Evolutionary conservation across 768 basidiomycete genomes (phyloP).

Genomic region (Rhizopogon vesiculosus): DNA sequence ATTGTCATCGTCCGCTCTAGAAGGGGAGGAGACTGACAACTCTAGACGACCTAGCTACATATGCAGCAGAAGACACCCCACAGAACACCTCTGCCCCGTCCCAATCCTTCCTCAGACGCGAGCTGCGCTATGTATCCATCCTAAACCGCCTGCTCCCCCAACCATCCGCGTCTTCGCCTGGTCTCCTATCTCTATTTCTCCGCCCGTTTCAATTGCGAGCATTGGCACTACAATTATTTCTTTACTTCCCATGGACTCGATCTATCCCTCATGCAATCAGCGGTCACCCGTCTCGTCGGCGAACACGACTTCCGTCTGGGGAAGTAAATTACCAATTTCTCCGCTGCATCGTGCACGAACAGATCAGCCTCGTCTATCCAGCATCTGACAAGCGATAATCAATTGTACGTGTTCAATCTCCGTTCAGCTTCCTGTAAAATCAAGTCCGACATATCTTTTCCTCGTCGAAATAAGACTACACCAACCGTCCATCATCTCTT

Average conservation of each 20-base stretch:
- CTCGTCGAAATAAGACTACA: slow-evolving; percentile 84
- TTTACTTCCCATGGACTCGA: slow-evolving; percentile 71
- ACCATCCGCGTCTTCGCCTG: slow-evolving; percentile 91
- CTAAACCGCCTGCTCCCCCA: slow-evolving; percentile 78
- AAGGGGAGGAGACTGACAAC: slow-evolving; percentile 3
- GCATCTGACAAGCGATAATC: slow-evolving; percentile 24
- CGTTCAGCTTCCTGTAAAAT: slow-evolving; percentile 92
- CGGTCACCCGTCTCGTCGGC: slow-evolving; percentile 68
- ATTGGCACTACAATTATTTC: slow-evolving; percentile 97
- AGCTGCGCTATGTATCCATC: slow-evolving; percentile 72
- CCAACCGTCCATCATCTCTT: slow-evolving; percentile 58
- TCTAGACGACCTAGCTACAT: slow-evolving; percentile 20
- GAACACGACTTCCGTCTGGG: slow-evolving; percentile 90
- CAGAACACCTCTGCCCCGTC: slow-evolving; percentile 26
- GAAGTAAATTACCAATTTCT: slow-evolving; percentile 85
- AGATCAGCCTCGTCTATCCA: slow-evolving; percentile 42
- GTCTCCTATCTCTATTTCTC: slow-evolving; percentile 91
- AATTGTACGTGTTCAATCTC: slow-evolving; percentile 70
- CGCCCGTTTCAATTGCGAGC: slow-evolving; percentile 81
- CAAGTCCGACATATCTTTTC: slow-evolving; percentile 95
- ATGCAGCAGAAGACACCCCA: slow-evolving; percentile 34
- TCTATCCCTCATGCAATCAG: slow-evolving; percentile 69
- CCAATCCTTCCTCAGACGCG: slow-evolving; percentile 30
- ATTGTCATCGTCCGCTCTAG: slow-evolving; percentile 1
- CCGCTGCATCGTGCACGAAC: slow-evolving; percentile 57